Evolutionary conservation across 2,329 filamentous ascomycete genomes (phyloP).

Genomic region (Penicillium concentricum): DNA sequence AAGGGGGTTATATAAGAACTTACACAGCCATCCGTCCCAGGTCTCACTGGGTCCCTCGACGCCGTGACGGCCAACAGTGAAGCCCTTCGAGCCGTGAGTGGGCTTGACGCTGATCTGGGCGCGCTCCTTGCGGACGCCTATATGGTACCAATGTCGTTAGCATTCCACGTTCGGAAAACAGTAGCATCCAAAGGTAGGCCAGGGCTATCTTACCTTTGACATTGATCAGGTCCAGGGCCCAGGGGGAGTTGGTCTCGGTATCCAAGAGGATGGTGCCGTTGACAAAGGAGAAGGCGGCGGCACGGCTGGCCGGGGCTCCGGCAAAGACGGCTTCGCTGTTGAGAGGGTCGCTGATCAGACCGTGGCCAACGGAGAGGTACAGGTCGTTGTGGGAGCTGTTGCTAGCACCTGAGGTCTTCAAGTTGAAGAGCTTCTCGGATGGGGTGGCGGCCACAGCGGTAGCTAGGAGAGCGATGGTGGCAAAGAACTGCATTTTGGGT

Average conservation of each 20-base stretch:
- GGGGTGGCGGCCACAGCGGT: slow-evolving; percentile 29
- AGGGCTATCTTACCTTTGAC: not conserved
- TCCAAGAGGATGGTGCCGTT: slow-evolving; percentile 16
- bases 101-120: slow-evolving; percentile 20
- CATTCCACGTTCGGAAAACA: not conserved
- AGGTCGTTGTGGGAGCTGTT: slow-evolving; percentile 17
- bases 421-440: slow-evolving; percentile 15
- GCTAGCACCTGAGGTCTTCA: slow-evolving; percentile 19
- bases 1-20: slow-evolving; percentile 26
- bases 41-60: slow-evolving; percentile 3
- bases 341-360: slow-evolving; percentile 11
- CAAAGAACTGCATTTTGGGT: slow-evolving; percentile 30
- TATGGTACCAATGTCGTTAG: not conserved
- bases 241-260: slow-evolving; percentile 8
- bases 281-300: slow-evolving; percentile 13
- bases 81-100: slow-evolving; percentile 13
- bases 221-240: slow-evolving; percentile 12
- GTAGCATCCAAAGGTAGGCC: not conserved
- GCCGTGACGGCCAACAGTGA: not conserved
- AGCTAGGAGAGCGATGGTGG: slow-evolving; percentile 29
- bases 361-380: slow-evolving; percentile 11
- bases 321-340: slow-evolving; percentile 18
- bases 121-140: slow-evolving; percentile 8
- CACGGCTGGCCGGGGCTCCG: slow-evolving; percentile 1
- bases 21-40: slow-evolving; percentile 29